Conservation (phyloP, 345 rosid species). For the Hibiscus mutabilis region DNA sequence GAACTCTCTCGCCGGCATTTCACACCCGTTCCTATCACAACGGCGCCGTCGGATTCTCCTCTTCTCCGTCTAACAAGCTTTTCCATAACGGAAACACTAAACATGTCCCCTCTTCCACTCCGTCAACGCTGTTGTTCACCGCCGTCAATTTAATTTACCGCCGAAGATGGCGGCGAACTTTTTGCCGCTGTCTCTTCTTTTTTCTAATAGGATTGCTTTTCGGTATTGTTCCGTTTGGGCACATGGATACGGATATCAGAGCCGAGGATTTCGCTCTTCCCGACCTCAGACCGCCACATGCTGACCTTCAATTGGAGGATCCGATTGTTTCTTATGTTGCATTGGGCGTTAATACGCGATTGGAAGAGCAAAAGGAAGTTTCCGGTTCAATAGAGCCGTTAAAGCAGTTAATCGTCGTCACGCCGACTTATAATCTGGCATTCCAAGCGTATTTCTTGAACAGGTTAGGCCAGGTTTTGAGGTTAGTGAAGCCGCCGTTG, state of each 20-base stretch:
- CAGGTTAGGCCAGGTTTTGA: conserved; percentile 68
- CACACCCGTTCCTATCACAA: conserved; percentile 49
- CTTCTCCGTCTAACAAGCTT: conserved; percentile 27
- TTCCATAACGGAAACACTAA: conserved; percentile 33
- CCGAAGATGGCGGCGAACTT: conserved; percentile 54
- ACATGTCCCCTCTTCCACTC: conserved; percentile 13
- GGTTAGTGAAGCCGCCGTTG: conserved; percentile 69
- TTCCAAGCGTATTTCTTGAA: conserved; percentile 66
- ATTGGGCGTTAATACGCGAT: conserved; percentile 17
- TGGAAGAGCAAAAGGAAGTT: conserved; percentile 8
- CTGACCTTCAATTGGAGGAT: conserved; percentile 33
- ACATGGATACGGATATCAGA: conserved; percentile 36
- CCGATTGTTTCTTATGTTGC: conserved; percentile 13
- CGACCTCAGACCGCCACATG: conserved; percentile 57
- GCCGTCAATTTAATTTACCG: conserved; percentile 24
- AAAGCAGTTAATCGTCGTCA: conserved; percentile 73
- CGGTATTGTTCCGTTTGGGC: conserved; percentile 61
- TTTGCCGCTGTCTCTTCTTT: conserved; percentile 48
- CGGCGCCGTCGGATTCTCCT: conserved; percentile 26
- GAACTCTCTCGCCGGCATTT: conserved; percentile 73
- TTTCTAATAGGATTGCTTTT: conserved; percentile 57
- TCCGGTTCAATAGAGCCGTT: conserved; percentile 29
- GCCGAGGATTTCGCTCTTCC: conserved; percentile 40
- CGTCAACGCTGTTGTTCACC: conserved; percentile 22
- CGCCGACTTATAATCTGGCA: conserved; percentile 80